Percentiles rank a stretch among this genome's conserved stretches.
Conservation (phyloP, 768 basidiomycete species). For the Leccinum arenicola region DNA sequence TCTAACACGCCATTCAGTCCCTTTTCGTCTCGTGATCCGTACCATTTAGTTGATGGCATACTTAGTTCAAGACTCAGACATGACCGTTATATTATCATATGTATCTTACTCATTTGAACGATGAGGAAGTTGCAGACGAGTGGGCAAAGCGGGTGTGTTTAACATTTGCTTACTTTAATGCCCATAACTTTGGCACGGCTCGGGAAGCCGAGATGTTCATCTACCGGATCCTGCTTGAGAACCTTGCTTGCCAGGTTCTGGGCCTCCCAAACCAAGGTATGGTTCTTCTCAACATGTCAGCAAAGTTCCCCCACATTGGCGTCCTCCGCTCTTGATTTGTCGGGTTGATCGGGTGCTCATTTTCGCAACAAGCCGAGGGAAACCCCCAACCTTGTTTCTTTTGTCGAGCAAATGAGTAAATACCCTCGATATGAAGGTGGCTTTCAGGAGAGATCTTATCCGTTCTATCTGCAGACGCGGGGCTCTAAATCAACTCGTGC, state of each 20-base stretch:
- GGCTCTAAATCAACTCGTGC: constrained; percentile 17
- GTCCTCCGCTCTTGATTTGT: neutral
- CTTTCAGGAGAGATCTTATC: constrained; percentile 16
- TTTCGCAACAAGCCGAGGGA: constrained; percentile 9
- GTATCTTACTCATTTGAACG: neutral
- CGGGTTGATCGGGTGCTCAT: constrained; percentile 13
- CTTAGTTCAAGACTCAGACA: neutral
- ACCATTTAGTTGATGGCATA: neutral
- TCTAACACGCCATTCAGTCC: neutral
- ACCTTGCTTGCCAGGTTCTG: constrained; percentile 14
- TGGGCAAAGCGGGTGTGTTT: neutral
- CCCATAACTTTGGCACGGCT: constrained; percentile 3
- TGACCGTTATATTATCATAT: neutral
- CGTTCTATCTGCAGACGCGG: constrained; percentile 22
- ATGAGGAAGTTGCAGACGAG: neutral
- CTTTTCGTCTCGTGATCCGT: constrained; percentile 1
- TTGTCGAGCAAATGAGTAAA: constrained; percentile 16
- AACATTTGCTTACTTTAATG: constrained; percentile 6
- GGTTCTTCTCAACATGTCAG: constrained; percentile 12
- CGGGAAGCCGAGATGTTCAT: constrained; percentile 7
- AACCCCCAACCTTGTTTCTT: constrained; percentile 20
- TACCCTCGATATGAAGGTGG: constrained; percentile 18
- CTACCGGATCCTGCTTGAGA: constrained; percentile 22
- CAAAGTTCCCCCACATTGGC: constrained; percentile 7
- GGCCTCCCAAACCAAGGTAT: constrained; percentile 12